A percentile compares a stretch with the other conserved stretches of the same genome.
Evolutionary conservation across 2,329 filamentous ascomycete species (phyloP).

Genomic region (Ceratocystis harringtonii): DNA sequence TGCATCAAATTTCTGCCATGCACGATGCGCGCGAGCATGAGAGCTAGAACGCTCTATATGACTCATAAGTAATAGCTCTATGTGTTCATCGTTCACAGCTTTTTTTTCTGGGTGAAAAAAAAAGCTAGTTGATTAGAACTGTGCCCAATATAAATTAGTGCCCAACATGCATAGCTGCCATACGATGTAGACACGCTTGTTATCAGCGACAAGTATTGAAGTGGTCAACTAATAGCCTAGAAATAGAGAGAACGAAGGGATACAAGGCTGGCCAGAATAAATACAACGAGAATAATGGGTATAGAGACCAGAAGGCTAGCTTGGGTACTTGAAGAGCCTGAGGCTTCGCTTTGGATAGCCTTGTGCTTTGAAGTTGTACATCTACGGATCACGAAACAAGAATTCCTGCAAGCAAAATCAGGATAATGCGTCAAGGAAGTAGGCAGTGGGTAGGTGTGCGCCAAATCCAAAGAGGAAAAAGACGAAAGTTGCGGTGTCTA

Average conservation of each 20-base stretch:
- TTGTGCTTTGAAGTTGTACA: too few relatives aligned
- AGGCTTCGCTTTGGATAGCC: too few relatives aligned
- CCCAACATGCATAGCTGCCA: conserved; percentile 5
- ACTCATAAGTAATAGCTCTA: not conserved
- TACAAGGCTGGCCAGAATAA: not conserved
- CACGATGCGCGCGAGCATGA: not conserved
- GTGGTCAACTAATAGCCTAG: not conserved
- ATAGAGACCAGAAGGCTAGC: too few relatives aligned
- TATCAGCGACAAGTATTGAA: not conserved
- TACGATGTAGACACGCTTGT: not conserved
- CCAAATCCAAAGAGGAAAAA: too few relatives aligned
- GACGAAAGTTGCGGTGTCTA: too few relatives aligned
- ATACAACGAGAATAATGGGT: not conserved
- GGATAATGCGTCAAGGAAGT: too few relatives aligned
- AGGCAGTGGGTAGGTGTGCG: too few relatives aligned
- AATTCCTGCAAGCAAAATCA: too few relatives aligned
- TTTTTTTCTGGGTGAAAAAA: not conserved
- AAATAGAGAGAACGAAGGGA: not conserved
- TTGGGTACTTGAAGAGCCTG: too few relatives aligned
- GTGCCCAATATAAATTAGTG: conserved; percentile 1
- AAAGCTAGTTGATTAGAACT: not conserved
- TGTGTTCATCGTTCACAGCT: not conserved
- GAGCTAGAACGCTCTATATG: not conserved
- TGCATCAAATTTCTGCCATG: not conserved
- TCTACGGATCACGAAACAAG: too few relatives aligned